A percentile compares a stretch with the other conserved stretches of the same genome.
Evolutionary conservation across 2,329 filamentous ascomycete genomes (phyloP).

Genomic region (Mariannaea sp.): DNA sequence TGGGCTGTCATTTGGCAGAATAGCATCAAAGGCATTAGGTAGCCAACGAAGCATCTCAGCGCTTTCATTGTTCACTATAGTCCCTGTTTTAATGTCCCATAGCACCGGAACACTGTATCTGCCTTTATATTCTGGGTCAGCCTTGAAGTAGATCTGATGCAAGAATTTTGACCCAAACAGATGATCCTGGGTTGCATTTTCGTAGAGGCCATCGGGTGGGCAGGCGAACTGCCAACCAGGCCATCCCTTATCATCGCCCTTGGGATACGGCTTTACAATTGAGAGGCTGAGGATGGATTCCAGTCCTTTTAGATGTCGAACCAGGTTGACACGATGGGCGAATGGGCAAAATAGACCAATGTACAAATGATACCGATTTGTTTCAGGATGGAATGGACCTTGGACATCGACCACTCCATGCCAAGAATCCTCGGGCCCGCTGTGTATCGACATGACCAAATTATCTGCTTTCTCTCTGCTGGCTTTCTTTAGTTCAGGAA

Average conservation of each 20-base stretch:
- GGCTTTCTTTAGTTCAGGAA: no score
- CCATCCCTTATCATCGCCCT: slow-evolving; percentile 66
- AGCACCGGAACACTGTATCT: slow-evolving; percentile 76
- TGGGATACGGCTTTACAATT: slow-evolving; percentile 68
- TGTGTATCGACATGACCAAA: slow-evolving; percentile 26
- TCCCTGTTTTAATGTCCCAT: slow-evolving; percentile 68
- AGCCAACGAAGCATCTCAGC: slow-evolving; percentile 85
- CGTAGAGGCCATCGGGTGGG: slow-evolving; percentile 56
- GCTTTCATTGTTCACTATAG: slow-evolving; percentile 82
- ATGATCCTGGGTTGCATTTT: slow-evolving; percentile 64
- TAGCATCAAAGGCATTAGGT: slow-evolving; percentile 71
- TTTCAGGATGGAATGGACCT: slow-evolving; percentile 58
- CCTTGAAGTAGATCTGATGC: slow-evolving; percentile 71
- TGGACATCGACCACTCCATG: slow-evolving; percentile 27
- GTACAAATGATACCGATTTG: slow-evolving; percentile 65
- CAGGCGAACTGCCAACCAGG: slow-evolving; percentile 65
- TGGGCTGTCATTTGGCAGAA: slow-evolving; percentile 48
- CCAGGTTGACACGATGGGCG: slow-evolving; percentile 75
- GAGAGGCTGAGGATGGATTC: slow-evolving; percentile 69
- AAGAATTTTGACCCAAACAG: slow-evolving; percentile 69
- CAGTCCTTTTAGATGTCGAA: slow-evolving; percentile 72
- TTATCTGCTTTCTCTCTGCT: no score
- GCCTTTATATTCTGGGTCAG: slow-evolving; percentile 68
- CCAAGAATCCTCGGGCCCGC: slow-evolving; percentile 32
- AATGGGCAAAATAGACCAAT: slow-evolving; percentile 64